Conservation (phyloP, 202 grass and related monocot genomes). For the Carex sylvatica region DNA sequence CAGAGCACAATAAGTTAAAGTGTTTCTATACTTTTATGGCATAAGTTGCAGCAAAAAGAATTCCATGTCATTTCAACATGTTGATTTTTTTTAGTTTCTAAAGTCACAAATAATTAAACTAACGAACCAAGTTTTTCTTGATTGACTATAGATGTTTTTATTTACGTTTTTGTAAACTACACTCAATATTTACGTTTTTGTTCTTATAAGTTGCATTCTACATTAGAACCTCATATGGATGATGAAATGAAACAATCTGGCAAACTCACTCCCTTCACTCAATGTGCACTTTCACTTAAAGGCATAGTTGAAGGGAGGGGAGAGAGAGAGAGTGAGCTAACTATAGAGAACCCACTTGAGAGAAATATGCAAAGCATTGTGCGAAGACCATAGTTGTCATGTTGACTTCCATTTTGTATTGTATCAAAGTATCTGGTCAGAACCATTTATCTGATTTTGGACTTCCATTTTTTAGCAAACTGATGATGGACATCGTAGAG, state of each 20-base stretch:
- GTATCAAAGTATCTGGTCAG: too few species aligned
- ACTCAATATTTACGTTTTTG: constrained; percentile 24
- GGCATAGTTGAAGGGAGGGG: too few species aligned
- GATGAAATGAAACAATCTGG: not conserved
- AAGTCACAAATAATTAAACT: not conserved
- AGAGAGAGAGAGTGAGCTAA: not conserved
- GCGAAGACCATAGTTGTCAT: not conserved
- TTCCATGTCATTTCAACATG: not conserved
- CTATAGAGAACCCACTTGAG: not conserved
- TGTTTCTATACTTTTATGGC: not conserved
- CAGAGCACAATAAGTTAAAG: not conserved
- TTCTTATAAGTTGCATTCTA: not conserved
- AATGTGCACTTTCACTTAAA: not conserved
- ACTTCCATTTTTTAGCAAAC: too few species aligned
- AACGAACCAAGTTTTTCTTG: constrained; percentile 15
- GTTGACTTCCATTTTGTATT: not conserved
- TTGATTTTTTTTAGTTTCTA: not conserved
- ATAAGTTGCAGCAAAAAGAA: not conserved
- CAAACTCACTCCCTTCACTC: not conserved
- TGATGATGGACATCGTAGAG: too few species aligned
- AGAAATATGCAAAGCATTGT: not conserved
- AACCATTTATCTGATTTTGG: not conserved
- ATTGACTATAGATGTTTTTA: constrained; percentile 2
- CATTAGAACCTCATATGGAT: not conserved
- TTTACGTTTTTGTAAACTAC: not conserved